These are phyloP conservation scores for Discostella stelligera DNA, from an alignment of 352 stramenopile genomes.

Conservation along the genomic window DNA sequence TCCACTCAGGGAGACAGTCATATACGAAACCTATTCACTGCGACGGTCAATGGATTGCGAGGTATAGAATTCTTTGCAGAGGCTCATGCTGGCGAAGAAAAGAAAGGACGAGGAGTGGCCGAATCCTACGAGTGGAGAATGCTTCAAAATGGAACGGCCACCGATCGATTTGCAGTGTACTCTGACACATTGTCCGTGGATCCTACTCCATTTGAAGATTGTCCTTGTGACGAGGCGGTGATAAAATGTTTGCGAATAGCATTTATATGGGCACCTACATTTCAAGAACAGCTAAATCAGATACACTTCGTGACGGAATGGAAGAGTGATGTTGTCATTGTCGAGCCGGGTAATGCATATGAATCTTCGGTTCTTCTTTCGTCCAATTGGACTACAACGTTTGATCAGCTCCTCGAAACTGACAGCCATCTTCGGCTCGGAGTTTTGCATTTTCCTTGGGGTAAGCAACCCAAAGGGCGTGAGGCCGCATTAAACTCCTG, in stretches of 20 bases:
- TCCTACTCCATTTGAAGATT: constrained; percentile 20
- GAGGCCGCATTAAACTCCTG: constrained; percentile 6
- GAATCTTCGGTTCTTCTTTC: constrained; percentile 16
- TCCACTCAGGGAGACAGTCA: constrained; percentile 29
- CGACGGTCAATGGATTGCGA: constrained; percentile 43
- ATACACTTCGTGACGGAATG: constrained; percentile 21
- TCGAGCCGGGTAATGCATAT: constrained; percentile 41
- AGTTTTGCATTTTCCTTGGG: constrained; percentile 41
- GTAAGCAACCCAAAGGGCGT: constrained; percentile 30
- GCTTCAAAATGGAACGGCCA: constrained; percentile 18
- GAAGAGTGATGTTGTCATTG: constrained; percentile 34
- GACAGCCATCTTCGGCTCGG: constrained; percentile 18
- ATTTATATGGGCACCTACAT: constrained; percentile 43
- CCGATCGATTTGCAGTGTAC: constrained; percentile 21
- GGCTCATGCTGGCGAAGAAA: constrained; percentile 13
- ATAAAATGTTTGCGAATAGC: constrained; percentile 30
- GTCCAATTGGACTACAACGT: constrained; percentile 16
- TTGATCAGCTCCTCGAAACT: constrained; percentile 23
- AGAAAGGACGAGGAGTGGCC: constrained; percentile 24
- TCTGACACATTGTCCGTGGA: constrained; percentile 6
- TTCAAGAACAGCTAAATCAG: constrained; percentile 28
- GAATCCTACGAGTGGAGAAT: constrained; percentile 38
- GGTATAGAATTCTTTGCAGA: constrained; percentile 30
- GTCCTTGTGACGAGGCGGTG: constrained; percentile 28
- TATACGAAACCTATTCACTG: constrained; percentile 48